These are phyloP conservation scores for Entomortierella chlamydospora DNA, from an alignment of 192 early-diverging fungal species.

Conservation along the genomic window DNA sequence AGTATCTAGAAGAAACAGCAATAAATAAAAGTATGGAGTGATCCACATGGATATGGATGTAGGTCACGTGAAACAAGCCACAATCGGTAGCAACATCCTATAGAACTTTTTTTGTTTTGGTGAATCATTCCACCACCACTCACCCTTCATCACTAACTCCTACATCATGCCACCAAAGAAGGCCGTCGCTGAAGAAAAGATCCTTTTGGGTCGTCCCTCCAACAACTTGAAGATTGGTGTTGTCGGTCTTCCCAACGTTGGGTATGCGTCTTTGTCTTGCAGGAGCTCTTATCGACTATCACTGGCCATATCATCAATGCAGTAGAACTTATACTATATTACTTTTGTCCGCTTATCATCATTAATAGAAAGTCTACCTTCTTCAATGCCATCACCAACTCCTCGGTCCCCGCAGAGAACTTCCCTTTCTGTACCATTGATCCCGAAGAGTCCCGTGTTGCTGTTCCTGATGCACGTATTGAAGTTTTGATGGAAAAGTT, in stretches of 20 bases:
- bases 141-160: constrained; percentile 5
- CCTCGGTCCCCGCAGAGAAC: constrained; percentile 84
- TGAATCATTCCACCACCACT: constrained; percentile 10
- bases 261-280: constrained; percentile 39
- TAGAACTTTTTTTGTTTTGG: constrained; percentile 16
- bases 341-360: not conserved
- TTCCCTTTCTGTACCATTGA: constrained; percentile 99
- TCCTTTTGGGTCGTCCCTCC: constrained; percentile 82
- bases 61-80: constrained; percentile 19
- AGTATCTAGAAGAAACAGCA: constrained; percentile 18
- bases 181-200: constrained; percentile 77
- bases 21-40: too few species aligned
- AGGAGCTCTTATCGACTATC: not conserved
- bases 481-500: constrained; percentile 72
- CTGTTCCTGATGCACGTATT: constrained; percentile 91
- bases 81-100: not conserved
- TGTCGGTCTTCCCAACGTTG: constrained; percentile 98
- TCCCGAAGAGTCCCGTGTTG: constrained; percentile 90
- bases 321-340: too few species aligned
- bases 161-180: constrained; percentile 86
- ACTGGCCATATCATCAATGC: too few species aligned
- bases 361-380: constrained; percentile 80
- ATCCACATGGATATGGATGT: too few species aligned
- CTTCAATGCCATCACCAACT: constrained; percentile 86
- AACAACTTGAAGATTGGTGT: constrained; percentile 95